A percentile compares a stretch with the other conserved stretches of the same genome.
Conservation (phyloP, 768 basidiomycete genomes). For the Hygrocybe coccinea region DNA sequence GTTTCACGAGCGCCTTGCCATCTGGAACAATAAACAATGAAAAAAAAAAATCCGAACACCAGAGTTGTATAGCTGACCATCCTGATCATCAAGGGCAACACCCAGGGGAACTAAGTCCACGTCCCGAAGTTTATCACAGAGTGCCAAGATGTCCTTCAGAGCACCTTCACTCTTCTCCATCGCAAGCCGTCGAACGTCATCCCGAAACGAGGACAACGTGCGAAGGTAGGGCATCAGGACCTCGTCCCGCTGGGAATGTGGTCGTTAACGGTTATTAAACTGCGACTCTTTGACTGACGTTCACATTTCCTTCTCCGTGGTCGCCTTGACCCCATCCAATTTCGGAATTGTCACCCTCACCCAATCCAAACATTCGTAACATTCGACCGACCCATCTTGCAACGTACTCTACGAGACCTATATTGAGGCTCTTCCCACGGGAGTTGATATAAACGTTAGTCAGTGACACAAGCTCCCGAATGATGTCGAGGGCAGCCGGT, state of each 20-base stretch:
- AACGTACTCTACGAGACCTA: constrained; percentile 57
- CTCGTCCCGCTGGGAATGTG: constrained; percentile 62
- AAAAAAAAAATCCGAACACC: neutral
- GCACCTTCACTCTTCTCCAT: constrained; percentile 64
- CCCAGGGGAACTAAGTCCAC: constrained; percentile 88
- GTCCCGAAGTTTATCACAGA: constrained; percentile 89
- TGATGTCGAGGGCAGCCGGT: constrained; percentile 66
- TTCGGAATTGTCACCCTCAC: constrained; percentile 58
- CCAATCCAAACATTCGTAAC: constrained; percentile 76
- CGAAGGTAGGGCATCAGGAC: constrained; percentile 85
- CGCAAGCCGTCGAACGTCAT: constrained; percentile 78
- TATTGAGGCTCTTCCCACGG: constrained; percentile 53
- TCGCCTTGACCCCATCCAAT: constrained; percentile 84
- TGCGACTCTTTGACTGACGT: constrained; percentile 38
- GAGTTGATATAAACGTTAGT: constrained; percentile 85
- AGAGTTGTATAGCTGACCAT: constrained; percentile 47
- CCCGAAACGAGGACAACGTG: constrained; percentile 83
- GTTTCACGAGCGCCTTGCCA: constrained; percentile 91
- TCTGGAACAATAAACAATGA: constrained; percentile 41
- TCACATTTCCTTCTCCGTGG: constrained; percentile 39
- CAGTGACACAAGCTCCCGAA: constrained; percentile 77
- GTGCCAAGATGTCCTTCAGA: constrained; percentile 72
- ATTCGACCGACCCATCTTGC: constrained; percentile 68
- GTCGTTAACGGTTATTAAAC: constrained; percentile 9
- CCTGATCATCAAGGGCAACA: constrained; percentile 94